phyloP scores from a whole-genome alignment of 2,329 filamentous ascomycete species.

The Lomentospora prolificans region DNA sequence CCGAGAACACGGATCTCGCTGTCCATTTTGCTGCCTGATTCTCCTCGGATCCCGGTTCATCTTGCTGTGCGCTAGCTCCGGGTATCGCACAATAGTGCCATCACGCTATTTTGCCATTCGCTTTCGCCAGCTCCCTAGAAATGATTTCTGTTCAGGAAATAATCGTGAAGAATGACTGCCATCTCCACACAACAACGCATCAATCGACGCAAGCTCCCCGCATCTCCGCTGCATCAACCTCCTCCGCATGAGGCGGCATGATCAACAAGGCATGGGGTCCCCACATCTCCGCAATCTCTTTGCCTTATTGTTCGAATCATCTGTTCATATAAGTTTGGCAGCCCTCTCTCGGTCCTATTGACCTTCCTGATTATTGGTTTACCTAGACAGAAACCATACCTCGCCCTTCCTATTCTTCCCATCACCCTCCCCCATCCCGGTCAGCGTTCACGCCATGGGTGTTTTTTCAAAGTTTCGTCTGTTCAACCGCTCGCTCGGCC shows the following conservation, averaged over 20 bases:
- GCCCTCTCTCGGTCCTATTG: neutral
- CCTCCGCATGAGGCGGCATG: neutral
- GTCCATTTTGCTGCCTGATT: neutral
- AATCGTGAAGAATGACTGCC: neutral
- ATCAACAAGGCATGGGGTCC: neutral
- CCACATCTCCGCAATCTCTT: neutral
- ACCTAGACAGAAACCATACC: neutral
- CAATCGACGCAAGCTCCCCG: neutral
- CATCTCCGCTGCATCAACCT: neutral
- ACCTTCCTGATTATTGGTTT: neutral
- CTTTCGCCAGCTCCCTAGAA: neutral
- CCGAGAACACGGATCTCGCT: neutral
- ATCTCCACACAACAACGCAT: neutral
- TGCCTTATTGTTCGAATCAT: neutral
- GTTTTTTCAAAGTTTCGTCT: constrained; percentile 11
- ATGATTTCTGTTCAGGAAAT: neutral
- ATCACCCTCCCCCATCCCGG: neutral
- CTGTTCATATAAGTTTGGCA: neutral
- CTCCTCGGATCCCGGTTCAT: neutral
- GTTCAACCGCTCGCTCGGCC: constrained; percentile 15
- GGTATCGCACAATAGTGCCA: neutral
- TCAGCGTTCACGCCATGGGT: neutral
- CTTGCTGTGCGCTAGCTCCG: neutral
- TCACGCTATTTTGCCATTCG: neutral
- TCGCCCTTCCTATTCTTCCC: neutral